Evolutionary conservation across 2,329 filamentous ascomycete genomes (phyloP), one percentile per base, ranked within the genome.

Genomic region (Colletotrichum eleusines): DNA sequence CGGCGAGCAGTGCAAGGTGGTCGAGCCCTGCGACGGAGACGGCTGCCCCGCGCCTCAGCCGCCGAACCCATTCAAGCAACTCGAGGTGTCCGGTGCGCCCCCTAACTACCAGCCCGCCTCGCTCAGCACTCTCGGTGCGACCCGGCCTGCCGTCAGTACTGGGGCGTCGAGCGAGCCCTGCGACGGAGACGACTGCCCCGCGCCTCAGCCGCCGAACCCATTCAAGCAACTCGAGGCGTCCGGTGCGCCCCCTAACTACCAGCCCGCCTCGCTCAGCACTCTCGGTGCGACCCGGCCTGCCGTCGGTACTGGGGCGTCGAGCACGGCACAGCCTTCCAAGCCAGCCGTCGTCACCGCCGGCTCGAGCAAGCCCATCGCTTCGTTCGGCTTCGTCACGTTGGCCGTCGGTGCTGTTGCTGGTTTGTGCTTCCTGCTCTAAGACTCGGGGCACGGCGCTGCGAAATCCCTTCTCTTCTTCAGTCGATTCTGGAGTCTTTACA

Each of bases 1-100:
- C 73, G 77, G 77, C 48, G 76, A 74, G 62, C 72, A 78, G 65
- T 82, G 80, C 74, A 66, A 71, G 23, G 70, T 74, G 38, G 75
- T 76, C 72, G 68, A 75, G 54, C 79, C 78, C 76, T 66, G 73
- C 57, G 72, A 73, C 23, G 73, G 79, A 1, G 26, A 61, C 0
- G 75, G 79, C 72, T 81, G 80, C 76, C 74, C 76, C 40, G 76
- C 74, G 55, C 64, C 77, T 7, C 44, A 69, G 35, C 65, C 69
- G 11, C 70, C 78, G 11, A 44, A 40, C 11, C 38, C 64, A 0
- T 28, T 50, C 7, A 31, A 44, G n/a, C 59, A 48, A 33, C 59
- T 59, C 3, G 14, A 58, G 54, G 14, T 23, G 20, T 58, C 54
- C 23, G 14, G 54, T 6, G 14, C 8, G 3, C 14, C 35, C 35